Evolutionary conservation across 192 early-diverging fungal genomes (phyloP).

Genomic region (Backusella psychrophila): DNA sequence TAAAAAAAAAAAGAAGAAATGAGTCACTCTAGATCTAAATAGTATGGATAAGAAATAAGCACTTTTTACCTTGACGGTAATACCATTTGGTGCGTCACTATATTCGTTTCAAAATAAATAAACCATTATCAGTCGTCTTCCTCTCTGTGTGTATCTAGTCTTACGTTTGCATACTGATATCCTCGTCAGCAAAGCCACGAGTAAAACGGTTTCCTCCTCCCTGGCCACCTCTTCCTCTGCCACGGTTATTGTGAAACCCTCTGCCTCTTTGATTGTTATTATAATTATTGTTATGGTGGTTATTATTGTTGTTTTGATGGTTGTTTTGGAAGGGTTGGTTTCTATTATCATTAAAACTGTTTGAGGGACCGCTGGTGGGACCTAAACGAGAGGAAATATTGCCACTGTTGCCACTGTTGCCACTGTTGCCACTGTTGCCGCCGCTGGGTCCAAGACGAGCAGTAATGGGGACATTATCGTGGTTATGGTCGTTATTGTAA

Average conservation of each 20-base stretch:
- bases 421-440: neutral
- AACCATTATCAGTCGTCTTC: neutral
- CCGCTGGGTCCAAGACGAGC: conserved; percentile 17
- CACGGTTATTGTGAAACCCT: conserved; percentile 9
- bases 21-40: neutral
- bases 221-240: conserved; percentile 9
- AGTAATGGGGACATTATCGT: conserved; percentile 8
- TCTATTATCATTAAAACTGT: neutral
- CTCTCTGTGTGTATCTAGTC: neutral
- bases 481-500: neutral
- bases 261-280: neutral
- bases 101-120: neutral
- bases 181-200: conserved; percentile 22
- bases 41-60: neutral
- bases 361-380: neutral
- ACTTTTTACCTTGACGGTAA: conserved; percentile 8
- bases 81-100: neutral
- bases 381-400: neutral
- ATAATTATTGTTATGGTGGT: neutral
- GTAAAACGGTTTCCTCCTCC: neutral
- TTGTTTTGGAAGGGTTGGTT: neutral
- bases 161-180: conserved; percentile 19
- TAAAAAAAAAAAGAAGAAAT: neutral
- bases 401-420: neutral
- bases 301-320: neutral